phyloP scores from a whole-genome alignment of 2,329 filamentous ascomycete species.

The Lizonia empirigonia region DNA sequence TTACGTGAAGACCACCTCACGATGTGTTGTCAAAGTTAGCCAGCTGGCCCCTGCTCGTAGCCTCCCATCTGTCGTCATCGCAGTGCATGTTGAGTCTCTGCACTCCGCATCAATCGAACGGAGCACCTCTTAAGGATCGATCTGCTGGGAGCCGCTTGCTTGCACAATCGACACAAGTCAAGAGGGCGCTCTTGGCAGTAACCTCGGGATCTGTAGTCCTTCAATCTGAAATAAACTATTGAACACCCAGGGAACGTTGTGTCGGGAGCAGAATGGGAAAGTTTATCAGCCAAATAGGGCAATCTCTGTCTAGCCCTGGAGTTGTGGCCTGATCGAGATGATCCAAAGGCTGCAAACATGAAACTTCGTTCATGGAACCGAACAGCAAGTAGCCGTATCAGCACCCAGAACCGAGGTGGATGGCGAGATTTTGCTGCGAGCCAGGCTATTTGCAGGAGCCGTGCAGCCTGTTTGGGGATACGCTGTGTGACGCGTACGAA shows the following conservation, averaged over 20 bases:
- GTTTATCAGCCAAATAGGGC: neutral
- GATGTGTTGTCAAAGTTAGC: constrained; percentile 14
- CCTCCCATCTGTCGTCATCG: constrained; percentile 8
- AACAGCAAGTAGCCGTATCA: constrained; percentile 17
- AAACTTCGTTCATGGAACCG: constrained; percentile 27
- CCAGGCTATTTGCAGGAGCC: neutral
- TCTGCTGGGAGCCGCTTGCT: constrained; percentile 7
- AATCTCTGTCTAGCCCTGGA: neutral
- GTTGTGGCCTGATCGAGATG: constrained; percentile 18
- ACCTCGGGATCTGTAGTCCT: neutral
- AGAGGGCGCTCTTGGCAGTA: constrained; percentile 3
- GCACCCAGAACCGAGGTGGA: constrained; percentile 12
- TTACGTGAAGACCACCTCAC: constrained; percentile 1
- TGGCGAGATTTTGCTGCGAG: constrained; percentile 21
- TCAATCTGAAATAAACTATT: neutral
- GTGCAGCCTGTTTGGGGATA: neutral
- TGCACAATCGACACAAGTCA: constrained; percentile 9
- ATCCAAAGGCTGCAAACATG: constrained; percentile 24
- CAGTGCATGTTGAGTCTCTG: neutral
- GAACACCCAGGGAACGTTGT: constrained; percentile 40
- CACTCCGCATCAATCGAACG: constrained; percentile 7
- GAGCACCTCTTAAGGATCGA: constrained; percentile 10
- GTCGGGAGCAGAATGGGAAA: constrained; percentile 30
- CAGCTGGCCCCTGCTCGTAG: constrained; percentile 10
- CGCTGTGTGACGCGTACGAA: neutral